Evolutionary conservation across 129 eudicot species (phyloP).

Genomic region (Deinandra increscens): DNA sequence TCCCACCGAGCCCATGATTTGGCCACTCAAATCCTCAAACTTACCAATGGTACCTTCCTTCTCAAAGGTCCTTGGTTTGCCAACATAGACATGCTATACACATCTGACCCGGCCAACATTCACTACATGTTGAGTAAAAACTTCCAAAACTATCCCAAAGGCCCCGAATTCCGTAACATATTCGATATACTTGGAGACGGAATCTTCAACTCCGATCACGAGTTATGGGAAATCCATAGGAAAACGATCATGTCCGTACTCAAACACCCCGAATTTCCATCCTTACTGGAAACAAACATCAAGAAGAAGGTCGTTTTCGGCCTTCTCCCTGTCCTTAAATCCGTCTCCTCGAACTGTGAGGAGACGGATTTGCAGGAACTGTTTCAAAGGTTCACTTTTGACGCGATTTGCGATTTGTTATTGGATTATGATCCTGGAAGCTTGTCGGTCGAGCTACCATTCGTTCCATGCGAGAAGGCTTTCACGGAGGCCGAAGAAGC

Average conservation of each 20-base stretch:
- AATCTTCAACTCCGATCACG: conserved; percentile 42
- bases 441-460: conserved; percentile 33
- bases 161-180: conserved; percentile 39
- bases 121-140: conserved; percentile 43
- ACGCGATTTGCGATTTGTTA: conserved; percentile 29
- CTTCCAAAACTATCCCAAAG: conserved; percentile 51
- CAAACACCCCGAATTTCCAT: conserved; percentile 17
- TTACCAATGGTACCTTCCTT: conserved; percentile 23
- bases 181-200: conserved; percentile 54
- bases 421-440: conserved; percentile 42
- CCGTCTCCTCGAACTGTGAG: background rate
- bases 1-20: conserved; percentile 43
- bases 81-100: conserved; percentile 35
- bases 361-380: conserved; percentile 50
- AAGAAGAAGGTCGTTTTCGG: conserved; percentile 38
- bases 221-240: conserved; percentile 46
- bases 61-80: conserved; percentile 53
- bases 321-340: conserved; percentile 40
- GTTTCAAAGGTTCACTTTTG: conserved; percentile 53
- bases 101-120: conserved; percentile 57
- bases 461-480: conserved; percentile 41
- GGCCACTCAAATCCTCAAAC: conserved; percentile 28
- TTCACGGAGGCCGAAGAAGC: conserved; percentile 41
- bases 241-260: conserved; percentile 30
- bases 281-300: conserved; percentile 14